Percentiles rank a stretch among this genome's conserved stretches.
Evolutionary conservation across 257 asterid species (phyloP).

Genomic region (Salvia rosmarinus): DNA sequence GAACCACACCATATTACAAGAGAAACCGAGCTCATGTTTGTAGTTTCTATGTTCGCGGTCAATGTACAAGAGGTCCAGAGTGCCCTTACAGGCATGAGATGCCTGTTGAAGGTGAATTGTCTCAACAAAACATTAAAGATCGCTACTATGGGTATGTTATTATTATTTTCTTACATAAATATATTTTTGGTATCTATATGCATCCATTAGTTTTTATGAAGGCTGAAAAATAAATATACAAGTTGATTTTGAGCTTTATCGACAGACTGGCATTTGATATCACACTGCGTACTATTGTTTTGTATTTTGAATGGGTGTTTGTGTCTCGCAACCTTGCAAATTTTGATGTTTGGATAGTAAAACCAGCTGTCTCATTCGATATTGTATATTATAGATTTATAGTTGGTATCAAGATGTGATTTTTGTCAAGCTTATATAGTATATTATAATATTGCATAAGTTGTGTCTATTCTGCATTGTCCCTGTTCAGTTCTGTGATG

Average conservation of each 20-base stretch:
- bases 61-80: constrained; percentile 96
- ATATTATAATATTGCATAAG: too few species aligned
- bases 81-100: constrained; percentile 99
- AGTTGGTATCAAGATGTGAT: not conserved
- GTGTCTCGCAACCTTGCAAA: not conserved
- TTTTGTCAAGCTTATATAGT: not conserved
- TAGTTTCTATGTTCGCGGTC: constrained; percentile 95
- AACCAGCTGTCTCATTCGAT: not conserved
- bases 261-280: not conserved
- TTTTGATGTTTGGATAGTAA: not conserved
- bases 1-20: constrained; percentile 94
- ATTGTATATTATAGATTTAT: not conserved
- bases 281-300: not conserved
- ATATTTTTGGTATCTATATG: not conserved
- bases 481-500: not conserved
- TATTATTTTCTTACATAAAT: not conserved
- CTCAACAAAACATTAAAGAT: constrained; percentile 95
- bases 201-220: constrained; percentile 1
- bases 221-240: not conserved
- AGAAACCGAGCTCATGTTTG: constrained; percentile 97
- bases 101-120: constrained; percentile 97
- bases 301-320: too few species aligned
- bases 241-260: not conserved
- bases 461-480: not conserved
- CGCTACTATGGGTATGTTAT: constrained; percentile 91